Conservation (phyloP, 768 basidiomycete species). For the Trametes cingulata region DNA sequence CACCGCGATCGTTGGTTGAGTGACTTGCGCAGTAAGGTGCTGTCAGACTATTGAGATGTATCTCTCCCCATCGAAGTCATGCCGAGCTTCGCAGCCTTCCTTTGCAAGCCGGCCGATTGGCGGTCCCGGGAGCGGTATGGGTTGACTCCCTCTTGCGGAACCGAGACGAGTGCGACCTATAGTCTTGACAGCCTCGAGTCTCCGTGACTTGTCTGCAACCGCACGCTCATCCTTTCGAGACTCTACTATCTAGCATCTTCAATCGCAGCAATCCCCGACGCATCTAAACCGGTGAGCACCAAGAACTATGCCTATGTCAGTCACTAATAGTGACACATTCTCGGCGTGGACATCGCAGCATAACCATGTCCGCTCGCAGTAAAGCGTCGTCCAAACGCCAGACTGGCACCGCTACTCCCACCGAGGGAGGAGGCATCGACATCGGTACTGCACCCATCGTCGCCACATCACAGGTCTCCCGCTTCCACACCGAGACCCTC, state of each 20-base stretch:
- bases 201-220: too few species aligned
- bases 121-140: background rate
- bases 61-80: too few species aligned
- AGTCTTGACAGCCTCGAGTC: too few species aligned
- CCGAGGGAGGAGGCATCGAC: background rate
- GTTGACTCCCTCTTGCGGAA: conserved; percentile 4
- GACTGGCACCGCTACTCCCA: background rate
- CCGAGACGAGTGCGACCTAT: background rate
- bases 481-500: conserved; percentile 21
- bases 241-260: background rate
- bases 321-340: too few species aligned
- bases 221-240: background rate
- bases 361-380: background rate
- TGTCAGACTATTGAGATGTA: background rate
- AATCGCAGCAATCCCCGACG: background rate
- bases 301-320: background rate
- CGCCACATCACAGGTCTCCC: conserved; percentile 20
- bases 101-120: background rate
- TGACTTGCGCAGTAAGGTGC: background rate
- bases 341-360: background rate
- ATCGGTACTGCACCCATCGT: background rate
- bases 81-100: background rate
- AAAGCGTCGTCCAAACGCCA: background rate
- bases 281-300: too few species aligned
- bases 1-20: too few species aligned